Conservation (phyloP, 225 moss, liverwort and hornwort genomes). For the Pseudoscleropodium purum region DNA sequence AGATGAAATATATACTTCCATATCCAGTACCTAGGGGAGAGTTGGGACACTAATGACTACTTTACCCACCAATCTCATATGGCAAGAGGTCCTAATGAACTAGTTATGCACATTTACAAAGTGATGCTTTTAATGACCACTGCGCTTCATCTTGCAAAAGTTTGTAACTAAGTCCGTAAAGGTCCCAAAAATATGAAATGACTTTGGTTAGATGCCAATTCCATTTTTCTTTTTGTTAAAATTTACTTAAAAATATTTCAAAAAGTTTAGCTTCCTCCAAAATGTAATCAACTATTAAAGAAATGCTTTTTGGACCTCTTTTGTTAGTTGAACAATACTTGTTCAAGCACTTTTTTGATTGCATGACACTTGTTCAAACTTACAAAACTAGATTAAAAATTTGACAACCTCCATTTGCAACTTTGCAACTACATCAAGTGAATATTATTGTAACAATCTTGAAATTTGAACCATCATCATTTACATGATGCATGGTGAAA, state of each 20-base stretch:
- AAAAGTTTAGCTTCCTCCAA: fast-evolving
- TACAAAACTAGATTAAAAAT: background rate
- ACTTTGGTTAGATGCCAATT: background rate
- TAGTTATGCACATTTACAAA: fast-evolving
- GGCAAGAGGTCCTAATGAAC: background rate
- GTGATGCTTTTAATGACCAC: background rate
- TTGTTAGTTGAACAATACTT: background rate
- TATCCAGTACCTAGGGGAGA: too few relatives aligned
- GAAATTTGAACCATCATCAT: too few relatives aligned
- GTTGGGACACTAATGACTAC: too few relatives aligned
- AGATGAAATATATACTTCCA: too few relatives aligned
- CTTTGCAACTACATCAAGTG: background rate
- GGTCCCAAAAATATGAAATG: background rate
- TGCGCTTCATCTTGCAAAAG: background rate
- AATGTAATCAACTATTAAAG: fast-evolving
- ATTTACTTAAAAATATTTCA: background rate
- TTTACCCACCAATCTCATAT: too few relatives aligned
- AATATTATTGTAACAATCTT: too few relatives aligned
- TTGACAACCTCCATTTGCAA: background rate
- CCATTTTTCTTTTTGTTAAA: background rate
- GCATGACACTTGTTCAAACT: fast-evolving
- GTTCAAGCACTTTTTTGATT: background rate
- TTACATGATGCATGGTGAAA: too few relatives aligned
- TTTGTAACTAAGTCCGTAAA: background rate
- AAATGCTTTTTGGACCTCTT: background rate